A percentile compares a stretch with the other conserved stretches of the same genome.
Conservation (phyloP, 371 early-diverging fungal genomes). For the Mortierella sp. region DNA sequence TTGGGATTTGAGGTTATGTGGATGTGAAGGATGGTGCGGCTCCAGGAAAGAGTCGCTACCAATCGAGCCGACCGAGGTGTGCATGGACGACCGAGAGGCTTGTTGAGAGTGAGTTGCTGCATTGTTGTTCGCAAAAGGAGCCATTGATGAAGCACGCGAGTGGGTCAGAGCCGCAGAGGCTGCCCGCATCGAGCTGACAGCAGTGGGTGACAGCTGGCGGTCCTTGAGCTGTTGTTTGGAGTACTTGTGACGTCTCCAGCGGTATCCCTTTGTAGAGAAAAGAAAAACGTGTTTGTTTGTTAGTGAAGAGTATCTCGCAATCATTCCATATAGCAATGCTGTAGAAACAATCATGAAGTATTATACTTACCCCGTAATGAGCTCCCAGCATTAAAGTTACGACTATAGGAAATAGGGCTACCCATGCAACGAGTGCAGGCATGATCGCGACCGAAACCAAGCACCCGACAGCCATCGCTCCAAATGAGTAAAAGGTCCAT, state of each 20-base stretch:
- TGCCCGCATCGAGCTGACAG: slow-evolving; percentile 21
- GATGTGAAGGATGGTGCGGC: slow-evolving; percentile 26
- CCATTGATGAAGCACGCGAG: neutral
- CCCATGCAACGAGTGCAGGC: slow-evolving; percentile 24
- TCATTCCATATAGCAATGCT: too few relatives aligned
- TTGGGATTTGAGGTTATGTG: slow-evolving; percentile 19
- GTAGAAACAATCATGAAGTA: too few relatives aligned
- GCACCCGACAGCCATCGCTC: slow-evolving; percentile 9
- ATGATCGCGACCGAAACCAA: slow-evolving; percentile 15
- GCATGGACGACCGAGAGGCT: slow-evolving; percentile 22
- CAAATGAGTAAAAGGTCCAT: slow-evolving; percentile 29
- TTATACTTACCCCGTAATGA: slow-evolving; percentile 38
- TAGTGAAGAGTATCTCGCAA: too few relatives aligned
- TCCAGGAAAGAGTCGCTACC: slow-evolving; percentile 22
- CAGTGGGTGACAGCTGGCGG: slow-evolving; percentile 9
- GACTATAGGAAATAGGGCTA: slow-evolving; percentile 15
- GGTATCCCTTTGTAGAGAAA: slow-evolving; percentile 20
- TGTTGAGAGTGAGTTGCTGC: slow-evolving; percentile 7
- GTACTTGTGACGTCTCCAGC: slow-evolving; percentile 32
- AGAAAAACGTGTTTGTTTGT: neutral
- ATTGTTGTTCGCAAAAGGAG: neutral
- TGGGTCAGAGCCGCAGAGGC: slow-evolving; percentile 15
- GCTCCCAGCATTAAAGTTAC: slow-evolving; percentile 7
- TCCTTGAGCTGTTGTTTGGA: slow-evolving; percentile 13
- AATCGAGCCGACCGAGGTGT: slow-evolving; percentile 18